Evolutionary conservation across 106 monocot genomes (phyloP).

Genomic region (Phalaenopsis equestris): DNA sequence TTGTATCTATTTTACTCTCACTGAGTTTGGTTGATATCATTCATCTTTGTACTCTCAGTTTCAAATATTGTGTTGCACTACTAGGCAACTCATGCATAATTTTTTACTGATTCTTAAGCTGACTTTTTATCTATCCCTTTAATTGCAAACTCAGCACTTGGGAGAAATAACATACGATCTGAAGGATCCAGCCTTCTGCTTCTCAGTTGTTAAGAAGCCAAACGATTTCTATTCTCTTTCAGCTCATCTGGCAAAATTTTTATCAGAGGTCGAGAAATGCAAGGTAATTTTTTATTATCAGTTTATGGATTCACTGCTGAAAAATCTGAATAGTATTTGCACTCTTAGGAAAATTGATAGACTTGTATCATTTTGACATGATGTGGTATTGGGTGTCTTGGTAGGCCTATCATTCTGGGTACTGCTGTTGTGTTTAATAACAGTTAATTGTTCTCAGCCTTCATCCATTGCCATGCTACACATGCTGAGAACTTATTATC

Average conservation of each 20-base stretch:
- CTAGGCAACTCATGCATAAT: neutral
- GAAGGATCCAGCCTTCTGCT: conserved; percentile 86
- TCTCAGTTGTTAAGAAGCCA: conserved; percentile 50
- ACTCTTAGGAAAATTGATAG: neutral
- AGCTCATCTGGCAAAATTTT: conserved; percentile 40
- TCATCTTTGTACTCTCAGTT: neutral
- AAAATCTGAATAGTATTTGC: neutral
- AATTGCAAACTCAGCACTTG: conserved; percentile 24
- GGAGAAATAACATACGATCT: conserved; percentile 86
- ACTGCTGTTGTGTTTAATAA: neutral
- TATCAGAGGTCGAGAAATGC: conserved; percentile 62
- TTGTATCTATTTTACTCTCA: no score
- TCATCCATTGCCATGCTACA: no score
- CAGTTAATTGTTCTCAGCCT: neutral
- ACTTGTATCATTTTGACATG: no score
- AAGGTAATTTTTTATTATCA: conserved; percentile 40
- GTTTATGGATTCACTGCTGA: neutral
- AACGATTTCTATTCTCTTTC: conserved; percentile 67
- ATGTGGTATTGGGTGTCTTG: no score
- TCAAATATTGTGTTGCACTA: neutral
- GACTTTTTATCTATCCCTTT: neutral
- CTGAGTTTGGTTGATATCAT: no score
- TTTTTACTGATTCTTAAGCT: neutral
- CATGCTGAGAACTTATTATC: neutral
- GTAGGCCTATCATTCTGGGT: neutral